Percentiles rank a stretch among this genome's conserved stretches.
Evolutionary conservation across 1,284 basidiomycete species (phyloP).

Genomic region (Neonothopanus nambi): DNA sequence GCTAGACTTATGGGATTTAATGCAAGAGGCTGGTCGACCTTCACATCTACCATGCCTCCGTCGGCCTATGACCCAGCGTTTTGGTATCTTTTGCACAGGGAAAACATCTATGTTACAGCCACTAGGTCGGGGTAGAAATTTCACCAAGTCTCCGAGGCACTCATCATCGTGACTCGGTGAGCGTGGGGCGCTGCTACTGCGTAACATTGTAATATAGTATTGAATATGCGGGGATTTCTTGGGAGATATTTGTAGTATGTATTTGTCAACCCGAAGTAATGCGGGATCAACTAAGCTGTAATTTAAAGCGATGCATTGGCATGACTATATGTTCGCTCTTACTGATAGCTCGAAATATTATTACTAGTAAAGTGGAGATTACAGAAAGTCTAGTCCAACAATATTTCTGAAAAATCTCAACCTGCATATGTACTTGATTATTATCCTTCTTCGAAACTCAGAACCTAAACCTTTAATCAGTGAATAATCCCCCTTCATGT

Average conservation of each 20-base stretch:
- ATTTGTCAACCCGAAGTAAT: too few species aligned
- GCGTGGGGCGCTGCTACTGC: neutral
- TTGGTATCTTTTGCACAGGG: constrained; percentile 34
- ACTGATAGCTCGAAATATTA: too few species aligned
- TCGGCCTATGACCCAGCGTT: constrained; percentile 28
- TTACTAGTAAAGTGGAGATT: too few species aligned
- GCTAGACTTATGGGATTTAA: constrained; percentile 4
- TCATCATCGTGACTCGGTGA: neutral
- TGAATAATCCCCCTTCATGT: constrained; percentile 31
- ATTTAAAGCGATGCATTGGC: too few species aligned
- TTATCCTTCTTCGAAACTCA: neutral
- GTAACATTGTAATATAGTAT: neutral
- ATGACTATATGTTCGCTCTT: too few species aligned
- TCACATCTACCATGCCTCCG: constrained; percentile 15
- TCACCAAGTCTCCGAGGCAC: neutral
- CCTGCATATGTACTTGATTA: too few species aligned
- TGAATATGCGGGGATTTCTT: too few species aligned
- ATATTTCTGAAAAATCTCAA: too few species aligned
- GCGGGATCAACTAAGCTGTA: too few species aligned
- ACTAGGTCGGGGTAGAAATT: neutral
- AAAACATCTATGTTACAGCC: constrained; percentile 30
- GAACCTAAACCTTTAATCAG: constrained; percentile 22
- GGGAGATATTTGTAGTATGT: too few species aligned
- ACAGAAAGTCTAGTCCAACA: too few species aligned
- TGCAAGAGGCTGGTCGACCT: constrained; percentile 22